Percentiles rank a stretch among this genome's conserved stretches.
Evolutionary conservation across 2,329 filamentous ascomycete species (phyloP).

Genomic region (Xylaria hypoxylon): DNA sequence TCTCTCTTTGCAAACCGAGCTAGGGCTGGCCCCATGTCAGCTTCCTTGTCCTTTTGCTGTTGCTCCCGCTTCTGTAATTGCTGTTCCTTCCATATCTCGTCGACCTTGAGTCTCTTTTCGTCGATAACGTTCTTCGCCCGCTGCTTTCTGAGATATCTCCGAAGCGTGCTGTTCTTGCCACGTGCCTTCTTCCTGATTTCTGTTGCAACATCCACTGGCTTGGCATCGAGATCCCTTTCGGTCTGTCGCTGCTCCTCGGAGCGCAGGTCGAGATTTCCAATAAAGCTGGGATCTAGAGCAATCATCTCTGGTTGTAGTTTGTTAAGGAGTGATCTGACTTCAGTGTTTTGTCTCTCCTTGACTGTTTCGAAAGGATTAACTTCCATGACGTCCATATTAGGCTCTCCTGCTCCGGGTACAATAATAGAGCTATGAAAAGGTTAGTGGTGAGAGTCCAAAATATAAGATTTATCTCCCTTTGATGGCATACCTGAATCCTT

Average conservation of each 20-base stretch:
- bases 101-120: constrained; percentile 88
- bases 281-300: constrained; percentile 88
- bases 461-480: not conserved
- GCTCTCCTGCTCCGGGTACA: constrained; percentile 93
- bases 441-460: constrained; percentile 55
- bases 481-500: constrained; percentile 74
- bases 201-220: constrained; percentile 66
- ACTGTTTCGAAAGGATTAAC: constrained; percentile 93
- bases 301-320: constrained; percentile 99
- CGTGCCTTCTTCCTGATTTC: constrained; percentile 81
- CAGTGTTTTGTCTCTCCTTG: constrained; percentile 91
- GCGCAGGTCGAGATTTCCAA: constrained; percentile 86
- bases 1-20: constrained; percentile 84
- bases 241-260: constrained; percentile 80
- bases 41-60: constrained; percentile 71
- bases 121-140: constrained; percentile 94
- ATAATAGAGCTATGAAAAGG: constrained; percentile 64
- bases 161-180: constrained; percentile 88
- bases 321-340: constrained; percentile 90
- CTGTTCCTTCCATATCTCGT: constrained; percentile 82
- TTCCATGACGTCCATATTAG: constrained; percentile 95
- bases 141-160: constrained; percentile 92
- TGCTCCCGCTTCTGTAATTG: constrained; percentile 71
- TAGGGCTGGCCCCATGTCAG: constrained; percentile 85
- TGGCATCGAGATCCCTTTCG: constrained; percentile 83